These are phyloP conservation scores for bread wheat (Triticum aestivum) DNA, from an alignment of 176 grass and related monocot species.

Conservation along the genomic window DNA sequence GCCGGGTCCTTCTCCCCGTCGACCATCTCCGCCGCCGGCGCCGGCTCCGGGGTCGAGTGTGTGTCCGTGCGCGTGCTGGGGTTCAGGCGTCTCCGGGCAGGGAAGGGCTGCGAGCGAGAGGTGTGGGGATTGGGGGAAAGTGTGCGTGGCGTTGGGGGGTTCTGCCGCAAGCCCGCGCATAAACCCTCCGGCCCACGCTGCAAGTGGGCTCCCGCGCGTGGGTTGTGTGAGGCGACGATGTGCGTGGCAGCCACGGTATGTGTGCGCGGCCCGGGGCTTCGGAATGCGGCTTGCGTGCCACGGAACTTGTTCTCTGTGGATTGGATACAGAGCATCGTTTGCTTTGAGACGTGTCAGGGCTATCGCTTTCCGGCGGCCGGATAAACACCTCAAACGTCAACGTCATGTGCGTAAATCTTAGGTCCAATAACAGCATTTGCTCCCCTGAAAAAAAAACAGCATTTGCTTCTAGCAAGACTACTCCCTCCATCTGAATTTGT, in stretches of 20 bases:
- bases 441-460: no score
- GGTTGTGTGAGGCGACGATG: not conserved
- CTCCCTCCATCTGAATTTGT: no score
- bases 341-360: not conserved
- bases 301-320: not conserved
- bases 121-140: not conserved
- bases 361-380: not conserved
- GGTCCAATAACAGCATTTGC: no score
- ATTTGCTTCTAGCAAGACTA: no score
- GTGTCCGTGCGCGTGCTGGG: not conserved
- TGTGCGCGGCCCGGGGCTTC: no score
- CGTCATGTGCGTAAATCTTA: no score
- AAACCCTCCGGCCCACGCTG: constrained; percentile 4
- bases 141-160: no score
- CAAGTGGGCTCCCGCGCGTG: not conserved
- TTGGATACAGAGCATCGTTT: constrained; percentile 20
- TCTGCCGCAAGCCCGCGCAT: not conserved
- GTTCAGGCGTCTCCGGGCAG: not conserved
- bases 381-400: no score
- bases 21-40: not conserved
- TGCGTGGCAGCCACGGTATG: not conserved
- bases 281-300: not conserved
- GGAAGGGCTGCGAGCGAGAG: not conserved
- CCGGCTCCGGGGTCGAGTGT: not conserved
- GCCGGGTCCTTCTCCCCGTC: constrained; percentile 25